phyloP scores from a whole-genome alignment of 2,329 filamentous ascomycete species.

The Calonectria hawksworthii region DNA sequence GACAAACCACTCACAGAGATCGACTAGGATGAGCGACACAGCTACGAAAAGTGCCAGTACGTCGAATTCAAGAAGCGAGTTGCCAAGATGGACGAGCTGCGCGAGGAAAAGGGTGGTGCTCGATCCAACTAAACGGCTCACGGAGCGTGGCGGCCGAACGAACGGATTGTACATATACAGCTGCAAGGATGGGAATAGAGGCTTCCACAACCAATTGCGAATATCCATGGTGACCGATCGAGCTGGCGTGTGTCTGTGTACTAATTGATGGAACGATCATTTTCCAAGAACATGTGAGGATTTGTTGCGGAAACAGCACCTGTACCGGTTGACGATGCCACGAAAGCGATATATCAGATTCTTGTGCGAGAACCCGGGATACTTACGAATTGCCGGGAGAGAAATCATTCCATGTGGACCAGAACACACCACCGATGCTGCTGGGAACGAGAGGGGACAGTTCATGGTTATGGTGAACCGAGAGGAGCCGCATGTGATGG shows the following conservation, averaged over 20 bases:
- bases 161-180: slow-evolving; percentile 50
- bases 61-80: slow-evolving; percentile 99
- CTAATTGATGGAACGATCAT: background rate
- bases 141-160: slow-evolving; percentile 36
- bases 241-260: slow-evolving; percentile 1
- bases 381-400: background rate
- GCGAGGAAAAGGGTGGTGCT: slow-evolving; percentile 85
- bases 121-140: slow-evolving; percentile 79
- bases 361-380: background rate
- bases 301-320: background rate
- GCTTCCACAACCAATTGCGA: slow-evolving; percentile 41
- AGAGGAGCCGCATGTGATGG: slow-evolving; percentile 3
- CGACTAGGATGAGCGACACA: slow-evolving; percentile 89
- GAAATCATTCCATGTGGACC: background rate
- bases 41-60: slow-evolving; percentile 99
- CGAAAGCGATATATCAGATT: slow-evolving; percentile 8
- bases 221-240: slow-evolving; percentile 37
- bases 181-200: slow-evolving; percentile 47
- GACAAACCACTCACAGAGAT: slow-evolving; percentile 40
- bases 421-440: background rate
- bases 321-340: background rate
- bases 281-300: background rate
- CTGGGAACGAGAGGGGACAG: background rate
- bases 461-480: background rate
- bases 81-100: slow-evolving; percentile 97